These are phyloP conservation scores for Kwoniella europaea DNA, from an alignment of 768 basidiomycete species.

Conservation along the genomic window DNA sequence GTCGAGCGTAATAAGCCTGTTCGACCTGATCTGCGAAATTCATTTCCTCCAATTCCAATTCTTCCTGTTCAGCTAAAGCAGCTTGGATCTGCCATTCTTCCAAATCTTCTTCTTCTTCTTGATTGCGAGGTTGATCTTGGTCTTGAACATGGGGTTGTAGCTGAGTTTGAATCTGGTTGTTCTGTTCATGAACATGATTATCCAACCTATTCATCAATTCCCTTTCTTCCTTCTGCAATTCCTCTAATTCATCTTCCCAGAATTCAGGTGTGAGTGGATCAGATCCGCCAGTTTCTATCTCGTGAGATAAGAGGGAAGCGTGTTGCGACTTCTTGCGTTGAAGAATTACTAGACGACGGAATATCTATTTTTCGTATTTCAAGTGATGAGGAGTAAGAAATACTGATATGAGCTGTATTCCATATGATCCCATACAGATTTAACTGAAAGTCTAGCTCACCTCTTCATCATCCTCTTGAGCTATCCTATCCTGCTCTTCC, in stretches of 20 bases:
- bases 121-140: background rate
- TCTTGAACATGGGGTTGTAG: background rate
- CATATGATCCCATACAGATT: background rate
- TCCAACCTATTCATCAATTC: slow-evolving; percentile 12
- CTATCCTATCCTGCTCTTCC: slow-evolving; percentile 46
- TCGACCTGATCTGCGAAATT: slow-evolving; percentile 33
- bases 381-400: too few species aligned
- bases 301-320: slow-evolving; percentile 35
- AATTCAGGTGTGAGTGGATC: slow-evolving; percentile 40
- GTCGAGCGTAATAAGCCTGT: slow-evolving; percentile 20
- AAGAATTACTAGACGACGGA: slow-evolving; percentile 42
- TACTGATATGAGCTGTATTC: background rate
- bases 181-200: background rate
- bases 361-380: slow-evolving; percentile 32
- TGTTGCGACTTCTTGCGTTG: slow-evolving; percentile 37
- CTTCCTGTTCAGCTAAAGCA: slow-evolving; percentile 29
- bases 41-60: slow-evolving; percentile 42
- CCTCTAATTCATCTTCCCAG: slow-evolving; percentile 41
- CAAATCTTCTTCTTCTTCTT: slow-evolving; percentile 30
- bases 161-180: background rate
- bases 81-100: slow-evolving; percentile 33
- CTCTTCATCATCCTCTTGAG: slow-evolving; percentile 53
- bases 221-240: slow-evolving; percentile 13
- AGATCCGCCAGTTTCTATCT: slow-evolving; percentile 42
- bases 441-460: slow-evolving; percentile 16